Base-by-base conservation (phyloP, 495 filamentous ascomycete species). In the Aspergillus sclerotiicarbonarius region DNA sequence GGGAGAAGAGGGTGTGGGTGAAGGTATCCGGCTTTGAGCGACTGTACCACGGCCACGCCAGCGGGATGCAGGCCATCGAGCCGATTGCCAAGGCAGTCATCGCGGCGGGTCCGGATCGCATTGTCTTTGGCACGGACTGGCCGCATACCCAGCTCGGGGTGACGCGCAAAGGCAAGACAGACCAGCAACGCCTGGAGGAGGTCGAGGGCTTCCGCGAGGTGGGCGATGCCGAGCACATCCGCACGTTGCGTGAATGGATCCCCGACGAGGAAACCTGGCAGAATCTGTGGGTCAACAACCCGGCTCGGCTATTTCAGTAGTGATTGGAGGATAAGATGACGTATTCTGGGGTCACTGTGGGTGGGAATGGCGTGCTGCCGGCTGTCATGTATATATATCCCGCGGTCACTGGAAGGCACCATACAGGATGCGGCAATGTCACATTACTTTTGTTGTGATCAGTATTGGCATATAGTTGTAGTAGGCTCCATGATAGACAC, bases 71-170 rank as follows among this genome's bases (percentile, higher is more conserved):
- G 37, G 37, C 37, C 10, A 13, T 41, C 5, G 10, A 41, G 37
- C 37, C 37, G 12, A 41, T 41, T n/a, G 37, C 37, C 3, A 13
- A 41, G 37, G 37, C 37, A 4, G 37, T 41, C 1, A 15, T 58
- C 19, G 49, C 52, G 35, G 56, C 48, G 1, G 39, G 51, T 44
- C 56, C 56, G 15, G 30, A 33, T 10, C 31, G 56, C 8, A 19
- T 58, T 8, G 20, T 58, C 20, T 58, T 48, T 48, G 56, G 56
- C 0, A 58, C 47, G 52, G 56, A 53, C 48, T 58, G 47, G 56
- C 56, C 56, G 12, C 56, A 58, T 52, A 58, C 56, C 2, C 47
- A 58, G 56, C 31, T 48, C 35, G 47, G 51, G 20, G 31, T 53
- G 33, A 48, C 52, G 30, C 41, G 56, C 6, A 18, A 29, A 0